Base-by-base conservation (phyloP, 306 rosid species). In the Gynostemma pentaphyllum region DNA sequence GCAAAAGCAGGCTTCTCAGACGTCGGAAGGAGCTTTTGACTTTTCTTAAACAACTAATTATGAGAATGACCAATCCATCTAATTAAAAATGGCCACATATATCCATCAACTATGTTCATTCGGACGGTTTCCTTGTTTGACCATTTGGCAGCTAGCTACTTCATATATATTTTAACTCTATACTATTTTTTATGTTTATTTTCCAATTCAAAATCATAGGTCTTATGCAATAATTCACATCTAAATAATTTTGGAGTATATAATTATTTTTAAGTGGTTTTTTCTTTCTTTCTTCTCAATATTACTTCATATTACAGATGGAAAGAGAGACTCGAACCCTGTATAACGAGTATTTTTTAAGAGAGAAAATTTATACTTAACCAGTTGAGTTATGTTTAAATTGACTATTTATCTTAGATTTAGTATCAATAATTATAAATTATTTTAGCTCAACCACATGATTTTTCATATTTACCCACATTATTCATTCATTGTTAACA, bases 401-500 rank as follows among this genome's bases (percentile, higher is more conserved):
- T n/a, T n/a, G n/a, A n/a, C n/a, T n/a, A n/a, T n/a, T n/a, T n/a
- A n/a, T n/a, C n/a, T n/a, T n/a, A n/a, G n/a, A n/a, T n/a, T n/a
- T n/a, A n/a, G n/a, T n/a, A n/a, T n/a, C n/a, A n/a, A n/a, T n/a
- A n/a, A n/a, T n/a, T n/a, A n/a, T n/a, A n/a, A n/a, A n/a, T n/a
- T n/a, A n/a, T n/a, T n/a, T n/a, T n/a, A n/a, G n/a, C n/a, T 56
- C 64, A 36, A 36, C 22, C 48, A 60, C 65, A 13, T 60, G 48
- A 5, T 21, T 60, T 39, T 60, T 4, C 64, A 59, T 46, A 59
- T 10, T 36, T 21, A 37, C 46, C 12, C 46, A 13, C 28, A 22
- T 52, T 9, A 34, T 34, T 34, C 44, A 39, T 52, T 24, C 11
- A 52, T 10, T 52, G 37, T 52, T 52, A 52, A 52, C 37, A 52